These are phyloP conservation scores for Chaetothyriales sp. DNA, from an alignment of 2,329 filamentous ascomycete genomes.

Conservation along the genomic window DNA sequence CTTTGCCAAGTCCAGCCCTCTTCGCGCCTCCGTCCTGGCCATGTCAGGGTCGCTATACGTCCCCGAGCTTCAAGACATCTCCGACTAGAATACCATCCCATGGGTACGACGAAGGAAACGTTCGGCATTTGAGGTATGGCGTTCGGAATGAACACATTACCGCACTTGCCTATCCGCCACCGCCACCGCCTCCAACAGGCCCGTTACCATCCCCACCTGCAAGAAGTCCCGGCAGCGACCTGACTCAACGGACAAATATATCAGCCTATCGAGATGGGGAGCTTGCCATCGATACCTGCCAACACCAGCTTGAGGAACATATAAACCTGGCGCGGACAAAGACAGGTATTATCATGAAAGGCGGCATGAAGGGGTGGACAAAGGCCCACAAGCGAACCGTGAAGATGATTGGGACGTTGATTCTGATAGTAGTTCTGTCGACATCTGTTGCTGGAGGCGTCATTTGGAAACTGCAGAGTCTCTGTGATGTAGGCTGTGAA, in stretches of 20 bases:
- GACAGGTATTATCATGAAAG: neutral
- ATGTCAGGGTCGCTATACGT: neutral
- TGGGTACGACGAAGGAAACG: too few species aligned
- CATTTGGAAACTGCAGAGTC: slow-evolving; percentile 5
- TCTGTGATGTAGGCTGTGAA: neutral
- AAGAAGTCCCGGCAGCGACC: neutral
- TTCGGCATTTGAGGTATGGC: too few species aligned
- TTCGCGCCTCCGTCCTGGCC: too few species aligned
- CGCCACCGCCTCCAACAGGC: neutral
- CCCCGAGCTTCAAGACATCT: too few species aligned
- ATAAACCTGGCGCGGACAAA: neutral
- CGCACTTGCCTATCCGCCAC: neutral
- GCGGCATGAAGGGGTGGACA: neutral
- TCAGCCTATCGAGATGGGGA: neutral
- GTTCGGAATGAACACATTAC: too few species aligned
- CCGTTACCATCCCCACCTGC: neutral
- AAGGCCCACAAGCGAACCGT: slow-evolving; percentile 4
- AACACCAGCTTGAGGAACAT: neutral
- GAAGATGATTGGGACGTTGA: slow-evolving; percentile 5
- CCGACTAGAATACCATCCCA: too few species aligned
- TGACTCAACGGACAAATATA: neutral
- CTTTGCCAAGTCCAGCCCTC: slow-evolving; percentile 1
- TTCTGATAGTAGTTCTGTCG: slow-evolving; percentile 4
- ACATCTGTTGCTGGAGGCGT: slow-evolving; percentile 7
- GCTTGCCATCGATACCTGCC: neutral